Evolutionary conservation across 768 basidiomycete species (phyloP).

Genomic region (Lactarius sp.): DNA sequence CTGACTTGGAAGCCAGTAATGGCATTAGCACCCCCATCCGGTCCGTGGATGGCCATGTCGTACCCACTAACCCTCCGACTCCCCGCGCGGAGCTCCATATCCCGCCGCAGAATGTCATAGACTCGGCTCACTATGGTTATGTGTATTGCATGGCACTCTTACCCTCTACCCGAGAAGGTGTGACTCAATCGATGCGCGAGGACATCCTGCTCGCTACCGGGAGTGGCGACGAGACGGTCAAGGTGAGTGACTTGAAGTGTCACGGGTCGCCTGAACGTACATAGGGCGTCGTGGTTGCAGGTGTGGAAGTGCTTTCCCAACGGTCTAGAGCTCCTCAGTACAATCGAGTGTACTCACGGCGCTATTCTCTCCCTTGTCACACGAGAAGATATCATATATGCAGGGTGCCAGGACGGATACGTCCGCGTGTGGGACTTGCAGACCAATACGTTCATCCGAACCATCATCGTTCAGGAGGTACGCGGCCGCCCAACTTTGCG

Average conservation of each 20-base stretch:
- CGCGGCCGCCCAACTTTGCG: constrained; percentile 6
- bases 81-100: constrained; percentile 48
- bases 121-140: constrained; percentile 93
- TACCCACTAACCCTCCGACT: constrained; percentile 28
- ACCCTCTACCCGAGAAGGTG: constrained; percentile 38
- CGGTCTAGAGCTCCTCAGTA: constrained; percentile 50
- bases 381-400: constrained; percentile 77
- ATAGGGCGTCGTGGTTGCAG: constrained; percentile 33
- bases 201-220: constrained; percentile 68
- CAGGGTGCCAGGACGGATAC: constrained; percentile 91
- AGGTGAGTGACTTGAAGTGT: constrained; percentile 41
- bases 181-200: constrained; percentile 30
- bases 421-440: constrained; percentile 90
- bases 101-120: constrained; percentile 64
- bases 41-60: constrained; percentile 20
- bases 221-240: constrained; percentile 87
- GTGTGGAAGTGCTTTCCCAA: constrained; percentile 57
- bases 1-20: constrained; percentile 66
- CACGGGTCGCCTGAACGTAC: neutral
- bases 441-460: constrained; percentile 80
- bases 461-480: constrained; percentile 82
- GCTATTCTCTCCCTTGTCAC: constrained; percentile 79
- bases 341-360: constrained; percentile 68
- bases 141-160: constrained; percentile 74
- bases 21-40: constrained; percentile 32